phyloP scores from a whole-genome alignment of 495 filamentous ascomycete genomes.

The Aspergillus hancockii region DNA sequence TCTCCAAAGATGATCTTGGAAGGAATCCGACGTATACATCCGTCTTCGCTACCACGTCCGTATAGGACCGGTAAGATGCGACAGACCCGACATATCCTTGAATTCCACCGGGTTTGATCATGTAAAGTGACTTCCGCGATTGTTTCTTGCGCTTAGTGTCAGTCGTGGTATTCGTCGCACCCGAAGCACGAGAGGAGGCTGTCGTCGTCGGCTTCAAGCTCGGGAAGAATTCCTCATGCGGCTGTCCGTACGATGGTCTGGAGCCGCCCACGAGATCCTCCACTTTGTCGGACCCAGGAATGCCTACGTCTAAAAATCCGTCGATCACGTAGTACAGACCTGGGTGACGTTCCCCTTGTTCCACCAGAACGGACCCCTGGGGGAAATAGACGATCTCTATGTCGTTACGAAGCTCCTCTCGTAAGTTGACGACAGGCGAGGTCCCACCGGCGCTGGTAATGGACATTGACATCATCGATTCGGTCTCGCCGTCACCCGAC shows the following conservation, averaged over 20 bases:
- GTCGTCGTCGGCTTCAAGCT: slow-evolving; percentile 52
- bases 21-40: slow-evolving; percentile 98
- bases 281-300: slow-evolving; percentile 59
- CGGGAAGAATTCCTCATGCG: slow-evolving; percentile 47
- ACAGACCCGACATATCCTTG: slow-evolving; percentile 93
- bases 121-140: slow-evolving; percentile 72
- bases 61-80: slow-evolving; percentile 92
- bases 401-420: slow-evolving; percentile 79
- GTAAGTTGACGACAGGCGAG: slow-evolving; percentile 57
- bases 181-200: slow-evolving; percentile 42
- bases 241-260: slow-evolving; percentile 27
- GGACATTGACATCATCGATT: slow-evolving; percentile 75
- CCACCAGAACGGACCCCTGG: slow-evolving; percentile 91
- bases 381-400: slow-evolving; percentile 98
- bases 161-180: slow-evolving; percentile 29
- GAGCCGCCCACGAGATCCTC: slow-evolving; percentile 42
- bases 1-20: slow-evolving; percentile 80
- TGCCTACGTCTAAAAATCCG: slow-evolving; percentile 91
- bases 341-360: slow-evolving; percentile 93
- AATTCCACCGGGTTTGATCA: slow-evolving; percentile 93
- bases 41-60: slow-evolving; percentile 94
- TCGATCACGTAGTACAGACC: slow-evolving; percentile 98
- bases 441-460: slow-evolving; percentile 55
- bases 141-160: slow-evolving; percentile 51
- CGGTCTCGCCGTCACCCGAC: slow-evolving; percentile 78